phyloP scores from a whole-genome alignment of 2,329 filamentous ascomycete species.

The Phialocephala sp. region DNA sequence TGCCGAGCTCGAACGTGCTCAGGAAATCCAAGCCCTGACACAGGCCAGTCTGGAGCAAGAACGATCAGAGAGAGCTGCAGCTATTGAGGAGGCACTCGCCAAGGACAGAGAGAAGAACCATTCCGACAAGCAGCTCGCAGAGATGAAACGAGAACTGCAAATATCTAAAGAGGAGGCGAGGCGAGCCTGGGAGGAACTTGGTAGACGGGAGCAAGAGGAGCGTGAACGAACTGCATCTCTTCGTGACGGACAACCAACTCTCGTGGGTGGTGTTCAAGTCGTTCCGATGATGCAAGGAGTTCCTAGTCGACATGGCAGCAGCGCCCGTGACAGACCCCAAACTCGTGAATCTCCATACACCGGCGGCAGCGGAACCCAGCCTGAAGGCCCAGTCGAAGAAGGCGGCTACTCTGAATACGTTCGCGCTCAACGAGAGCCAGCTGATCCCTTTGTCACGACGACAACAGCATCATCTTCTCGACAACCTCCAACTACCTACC shows the following conservation, averaged over 20 bases:
- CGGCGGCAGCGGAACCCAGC: conserved; percentile 41
- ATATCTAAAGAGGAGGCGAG: conserved; percentile 97
- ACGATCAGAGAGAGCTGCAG: conserved; percentile 70
- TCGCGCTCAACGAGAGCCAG: conserved; percentile 55
- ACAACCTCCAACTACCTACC: conserved; percentile 34
- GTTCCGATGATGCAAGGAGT: conserved; percentile 86
- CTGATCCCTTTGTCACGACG: conserved; percentile 66
- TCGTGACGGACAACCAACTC: conserved; percentile 83
- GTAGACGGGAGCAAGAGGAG: conserved; percentile 90
- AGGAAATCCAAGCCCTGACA: conserved; percentile 83
- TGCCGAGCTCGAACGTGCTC: conserved; percentile 81
- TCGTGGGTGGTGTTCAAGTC: conserved; percentile 92
- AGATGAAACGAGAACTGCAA: conserved; percentile 90
- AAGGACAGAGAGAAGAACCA: conserved; percentile 71
- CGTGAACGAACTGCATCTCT: conserved; percentile 85
- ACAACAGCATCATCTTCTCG: conserved; percentile 37
- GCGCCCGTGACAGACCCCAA: conserved; percentile 48
- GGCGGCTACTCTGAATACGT: conserved; percentile 38
- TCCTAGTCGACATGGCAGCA: conserved; percentile 58
- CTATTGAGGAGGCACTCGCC: conserved; percentile 68
- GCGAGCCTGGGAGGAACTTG: conserved; percentile 95
- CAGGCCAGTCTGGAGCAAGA: conserved; percentile 78
- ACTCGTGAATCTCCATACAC: conserved; percentile 50
- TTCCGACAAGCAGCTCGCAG: conserved; percentile 78
- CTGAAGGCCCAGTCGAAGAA: conserved; percentile 37